Conservation (phyloP, 2,329 filamentous ascomycete genomes). For the Talaromyces sp. region DNA sequence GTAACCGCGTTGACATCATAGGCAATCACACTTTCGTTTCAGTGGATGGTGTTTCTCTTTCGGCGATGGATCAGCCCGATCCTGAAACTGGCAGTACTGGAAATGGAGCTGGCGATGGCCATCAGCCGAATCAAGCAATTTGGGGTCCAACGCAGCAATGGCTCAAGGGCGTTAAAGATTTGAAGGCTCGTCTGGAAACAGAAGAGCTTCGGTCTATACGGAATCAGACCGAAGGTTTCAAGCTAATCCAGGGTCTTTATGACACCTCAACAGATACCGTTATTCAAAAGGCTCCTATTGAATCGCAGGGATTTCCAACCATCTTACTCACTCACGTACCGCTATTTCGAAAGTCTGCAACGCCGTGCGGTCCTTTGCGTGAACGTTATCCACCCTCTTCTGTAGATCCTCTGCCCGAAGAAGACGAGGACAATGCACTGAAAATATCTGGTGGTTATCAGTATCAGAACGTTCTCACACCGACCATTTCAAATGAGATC, state of each 20-base stretch:
- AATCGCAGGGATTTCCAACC: conserved; percentile 67
- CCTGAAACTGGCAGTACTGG: conserved; percentile 44
- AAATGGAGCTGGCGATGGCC: conserved; percentile 46
- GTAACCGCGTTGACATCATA: conserved; percentile 85
- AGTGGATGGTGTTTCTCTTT: conserved; percentile 82
- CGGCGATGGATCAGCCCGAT: conserved; percentile 62
- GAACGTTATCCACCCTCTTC: conserved; percentile 76
- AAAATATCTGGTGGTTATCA: conserved; percentile 78
- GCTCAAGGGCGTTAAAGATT: conserved; percentile 61
- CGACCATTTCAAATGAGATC: conserved; percentile 70
- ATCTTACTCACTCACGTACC: conserved; percentile 90
- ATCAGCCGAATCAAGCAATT: conserved; percentile 58
- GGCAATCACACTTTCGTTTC: conserved; percentile 96
- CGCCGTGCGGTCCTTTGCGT: conserved; percentile 80
- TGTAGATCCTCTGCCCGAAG: conserved; percentile 54
- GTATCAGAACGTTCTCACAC: conserved; percentile 89
- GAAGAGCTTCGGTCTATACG: conserved; percentile 65
- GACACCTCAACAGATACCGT: conserved; percentile 50
- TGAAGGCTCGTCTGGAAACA: conserved; percentile 65
- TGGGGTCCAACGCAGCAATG: conserved; percentile 77
- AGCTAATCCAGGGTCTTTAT: conserved; percentile 59
- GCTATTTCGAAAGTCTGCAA: conserved; percentile 74
- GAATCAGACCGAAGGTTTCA: conserved; percentile 55
- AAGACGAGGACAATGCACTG: conserved; percentile 74
- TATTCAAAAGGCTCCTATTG: conserved; percentile 22